phyloP scores from a whole-genome alignment of 768 basidiomycete genomes.

The Suillus variegatus region DNA sequence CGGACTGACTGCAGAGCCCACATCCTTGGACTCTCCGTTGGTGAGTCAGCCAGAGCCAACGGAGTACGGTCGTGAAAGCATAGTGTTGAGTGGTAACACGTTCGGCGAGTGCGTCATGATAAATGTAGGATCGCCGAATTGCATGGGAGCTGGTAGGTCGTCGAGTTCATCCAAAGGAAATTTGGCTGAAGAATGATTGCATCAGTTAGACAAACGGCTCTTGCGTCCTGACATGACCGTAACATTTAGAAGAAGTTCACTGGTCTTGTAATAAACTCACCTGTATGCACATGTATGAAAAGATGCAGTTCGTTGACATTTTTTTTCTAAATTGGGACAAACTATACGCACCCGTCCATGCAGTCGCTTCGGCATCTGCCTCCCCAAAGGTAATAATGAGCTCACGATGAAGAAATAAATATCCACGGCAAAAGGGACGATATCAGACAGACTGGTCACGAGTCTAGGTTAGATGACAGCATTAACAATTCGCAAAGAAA shows the following conservation, averaged over 20 bases:
- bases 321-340: not conserved
- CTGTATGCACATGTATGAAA: not conserved
- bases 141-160: not conserved
- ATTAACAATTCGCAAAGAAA: not conserved
- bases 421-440: not conserved
- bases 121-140: not conserved
- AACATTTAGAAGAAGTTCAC: not conserved
- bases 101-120: slow-evolving; percentile 2
- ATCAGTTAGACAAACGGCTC: not conserved
- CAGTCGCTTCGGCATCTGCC: not conserved
- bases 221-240: not conserved
- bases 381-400: not conserved
- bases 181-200: not conserved
- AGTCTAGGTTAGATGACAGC: not conserved
- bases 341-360: not conserved
- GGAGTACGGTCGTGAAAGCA: not conserved
- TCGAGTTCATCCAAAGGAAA: not conserved
- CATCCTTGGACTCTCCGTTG: not conserved
- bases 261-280: not conserved
- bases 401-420: not conserved
- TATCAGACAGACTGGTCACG: too few relatives aligned
- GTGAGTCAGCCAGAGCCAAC: not conserved
- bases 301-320: not conserved
- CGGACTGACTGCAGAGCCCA: not conserved
- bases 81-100: not conserved